Conservation (phyloP, 2,329 filamentous ascomycete species). For the Conoideocrella luteorostrata region DNA sequence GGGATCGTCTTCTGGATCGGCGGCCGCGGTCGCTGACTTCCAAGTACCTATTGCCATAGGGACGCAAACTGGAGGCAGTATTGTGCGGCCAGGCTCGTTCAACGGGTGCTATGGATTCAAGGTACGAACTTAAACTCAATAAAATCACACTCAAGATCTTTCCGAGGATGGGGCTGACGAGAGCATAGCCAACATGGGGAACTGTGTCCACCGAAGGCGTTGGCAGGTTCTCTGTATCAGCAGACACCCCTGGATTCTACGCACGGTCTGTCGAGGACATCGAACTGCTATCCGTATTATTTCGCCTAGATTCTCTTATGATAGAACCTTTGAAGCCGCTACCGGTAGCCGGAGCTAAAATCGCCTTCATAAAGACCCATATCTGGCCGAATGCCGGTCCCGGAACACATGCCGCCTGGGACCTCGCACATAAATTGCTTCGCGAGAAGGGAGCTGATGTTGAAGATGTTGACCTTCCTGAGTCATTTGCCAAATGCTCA, state of each 20-base stretch:
- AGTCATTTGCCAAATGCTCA: slow-evolving; percentile 40
- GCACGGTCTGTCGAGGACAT: slow-evolving; percentile 53
- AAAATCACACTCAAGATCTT: not conserved
- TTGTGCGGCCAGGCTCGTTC: slow-evolving; percentile 57
- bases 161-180: not conserved
- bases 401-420: slow-evolving; percentile 37
- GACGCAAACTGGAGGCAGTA: slow-evolving; percentile 61
- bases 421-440: slow-evolving; percentile 33
- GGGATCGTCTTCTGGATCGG: slow-evolving; percentile 62
- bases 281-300: slow-evolving; percentile 46
- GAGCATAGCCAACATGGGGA: slow-evolving; percentile 51
- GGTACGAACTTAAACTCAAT: slow-evolving; percentile 1
- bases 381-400: slow-evolving; percentile 42
- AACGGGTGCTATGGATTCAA: slow-evolving; percentile 61
- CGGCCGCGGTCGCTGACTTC: slow-evolving; percentile 57
- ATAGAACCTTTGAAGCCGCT: slow-evolving; percentile 16
- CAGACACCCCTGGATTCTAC: slow-evolving; percentile 59
- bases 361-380: slow-evolving; percentile 48
- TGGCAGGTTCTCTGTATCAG: slow-evolving; percentile 49
- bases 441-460: slow-evolving; percentile 44
- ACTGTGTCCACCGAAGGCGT: slow-evolving; percentile 55
- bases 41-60: slow-evolving; percentile 56
- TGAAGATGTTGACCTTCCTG: slow-evolving; percentile 47
- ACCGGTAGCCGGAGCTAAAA: slow-evolving; percentile 40
- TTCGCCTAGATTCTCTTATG: slow-evolving; percentile 45